Evolutionary conservation across 1,284 basidiomycete species (phyloP), one percentile per base, ranked within the genome.

Genomic region (Ceraceosorus bombacis): DNA sequence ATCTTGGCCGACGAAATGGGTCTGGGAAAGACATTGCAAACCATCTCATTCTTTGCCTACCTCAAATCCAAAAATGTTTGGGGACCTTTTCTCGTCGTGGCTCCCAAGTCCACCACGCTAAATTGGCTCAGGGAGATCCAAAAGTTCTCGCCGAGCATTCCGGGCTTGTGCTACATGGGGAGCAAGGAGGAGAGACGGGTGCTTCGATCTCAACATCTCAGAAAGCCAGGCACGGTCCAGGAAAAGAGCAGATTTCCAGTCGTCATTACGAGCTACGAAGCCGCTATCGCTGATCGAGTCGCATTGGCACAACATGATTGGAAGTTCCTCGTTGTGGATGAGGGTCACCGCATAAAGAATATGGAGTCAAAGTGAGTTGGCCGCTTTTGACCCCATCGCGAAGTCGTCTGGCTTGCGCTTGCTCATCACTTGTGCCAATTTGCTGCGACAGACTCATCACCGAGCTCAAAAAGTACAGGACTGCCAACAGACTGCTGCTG

Each of bases 1-100:
- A 96, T 96, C 60, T 78, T 97, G 40, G 68, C 89, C 49, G 89
- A 91, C 69, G 89, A 96, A 77, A 96, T 96, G 92, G 92, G 92
- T 41, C 81, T 95, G 0, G 91, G 74, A 4, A 73, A 93, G 88
- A 96, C 92, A 0, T 82, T 96, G 0, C 92, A 96, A 82, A 90
- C 87, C 0, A 95, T 96, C 55, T 85, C 92, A 0, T 95, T 96
- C 78, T 85, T 90, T 56, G 90, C 91, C 0, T 88, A 92, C 78
- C 82, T 96, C 0, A 86, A 90, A 41, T 85, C 88, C 63, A 83
- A 86, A 57, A 83, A 84, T 0, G 84, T 86, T 49, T 85, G 83
- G 74, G 84, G 84, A 5, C 91, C 91, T 0, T 92, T 93, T 76
- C 83, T 97, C 50, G 80, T 97, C 61, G 90, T 94, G 10, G 93